Conservation (phyloP, 352 stramenopile genomes). For the Albugo candida region DNA sequence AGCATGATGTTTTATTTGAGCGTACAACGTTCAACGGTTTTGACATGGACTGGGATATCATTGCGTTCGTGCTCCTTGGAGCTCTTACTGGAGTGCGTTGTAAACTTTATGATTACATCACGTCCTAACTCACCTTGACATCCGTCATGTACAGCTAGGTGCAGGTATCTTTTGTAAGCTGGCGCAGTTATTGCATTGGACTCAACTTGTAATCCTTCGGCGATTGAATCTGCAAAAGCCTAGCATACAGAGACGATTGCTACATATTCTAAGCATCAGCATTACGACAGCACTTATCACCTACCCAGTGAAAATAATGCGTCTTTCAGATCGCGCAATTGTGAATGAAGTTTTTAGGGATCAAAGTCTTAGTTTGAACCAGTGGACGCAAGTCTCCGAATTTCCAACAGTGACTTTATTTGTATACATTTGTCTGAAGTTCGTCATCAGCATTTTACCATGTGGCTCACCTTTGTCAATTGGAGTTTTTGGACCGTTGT, state of each 20-base stretch:
- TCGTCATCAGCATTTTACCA: slow-evolving; percentile 37
- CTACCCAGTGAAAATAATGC: slow-evolving; percentile 51
- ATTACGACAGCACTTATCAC: slow-evolving; percentile 33
- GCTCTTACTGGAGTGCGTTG: slow-evolving; percentile 38
- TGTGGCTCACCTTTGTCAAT: slow-evolving; percentile 57
- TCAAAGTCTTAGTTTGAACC: slow-evolving; percentile 24
- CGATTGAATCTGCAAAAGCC: slow-evolving; percentile 27
- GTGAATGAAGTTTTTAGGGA: slow-evolving; percentile 67
- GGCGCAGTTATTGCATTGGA: slow-evolving; percentile 19
- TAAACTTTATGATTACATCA: neutral
- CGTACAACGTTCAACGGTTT: slow-evolving; percentile 59
- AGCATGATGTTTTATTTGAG: slow-evolving; percentile 52
- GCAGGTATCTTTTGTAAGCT: slow-evolving; percentile 44
- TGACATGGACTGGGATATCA: slow-evolving; percentile 57
- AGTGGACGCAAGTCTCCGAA: slow-evolving; percentile 43
- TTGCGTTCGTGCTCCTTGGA: slow-evolving; percentile 48
- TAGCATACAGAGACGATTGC: slow-evolving; percentile 26
- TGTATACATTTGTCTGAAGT: slow-evolving; percentile 56
- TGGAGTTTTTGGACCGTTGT: slow-evolving; percentile 62
- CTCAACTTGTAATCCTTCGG: slow-evolving; percentile 32
- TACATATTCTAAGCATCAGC: slow-evolving; percentile 45
- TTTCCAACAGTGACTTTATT: slow-evolving; percentile 36
- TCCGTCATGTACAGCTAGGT: slow-evolving; percentile 17
- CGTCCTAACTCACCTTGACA: neutral
- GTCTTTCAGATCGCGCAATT: slow-evolving; percentile 38